Evolutionary conservation across 371 early-diverging fungal species (phyloP).

Genomic region (Haplosporangium sp.): DNA sequence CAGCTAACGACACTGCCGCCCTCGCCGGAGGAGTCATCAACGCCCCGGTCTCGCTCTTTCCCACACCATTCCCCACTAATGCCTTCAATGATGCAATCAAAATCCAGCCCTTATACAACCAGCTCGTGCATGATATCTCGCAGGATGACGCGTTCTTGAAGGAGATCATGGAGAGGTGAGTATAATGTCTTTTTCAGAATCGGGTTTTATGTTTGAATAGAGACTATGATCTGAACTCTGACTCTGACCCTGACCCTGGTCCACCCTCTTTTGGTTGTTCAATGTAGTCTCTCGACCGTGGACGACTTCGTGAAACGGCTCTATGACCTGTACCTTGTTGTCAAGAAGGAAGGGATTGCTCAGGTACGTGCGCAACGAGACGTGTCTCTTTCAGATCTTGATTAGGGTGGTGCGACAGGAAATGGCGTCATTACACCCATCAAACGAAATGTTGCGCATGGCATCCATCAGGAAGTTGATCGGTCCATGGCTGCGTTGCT

Average conservation of each 20-base stretch:
- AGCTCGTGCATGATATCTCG: constrained; percentile 83
- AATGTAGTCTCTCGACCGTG: constrained; percentile 73
- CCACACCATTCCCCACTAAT: constrained; percentile 84
- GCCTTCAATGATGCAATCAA: constrained; percentile 80
- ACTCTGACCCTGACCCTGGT: background rate
- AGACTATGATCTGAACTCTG: no score
- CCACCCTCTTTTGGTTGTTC: background rate
- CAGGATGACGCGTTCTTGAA: constrained; percentile 80
- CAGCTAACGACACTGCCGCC: constrained; percentile 41
- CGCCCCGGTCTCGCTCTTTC: constrained; percentile 91
- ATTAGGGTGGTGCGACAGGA: no score
- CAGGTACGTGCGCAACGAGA: constrained; percentile 60
- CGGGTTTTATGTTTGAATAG: background rate
- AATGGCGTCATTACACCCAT: background rate
- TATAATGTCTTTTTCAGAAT: background rate
- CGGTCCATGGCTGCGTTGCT: background rate
- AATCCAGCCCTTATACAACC: constrained; percentile 86
- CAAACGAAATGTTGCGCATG: no score
- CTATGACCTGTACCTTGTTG: constrained; percentile 80
- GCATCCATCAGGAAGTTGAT: background rate
- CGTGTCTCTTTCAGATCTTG: no score
- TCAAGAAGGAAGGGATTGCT: constrained; percentile 66
- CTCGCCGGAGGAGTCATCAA: constrained; percentile 67
- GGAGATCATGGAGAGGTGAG: constrained; percentile 78
- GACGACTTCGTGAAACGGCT: constrained; percentile 87